Evolutionary conservation across 2,329 filamentous ascomycete species (phyloP).

Genomic region (Botrytis galanthina): DNA sequence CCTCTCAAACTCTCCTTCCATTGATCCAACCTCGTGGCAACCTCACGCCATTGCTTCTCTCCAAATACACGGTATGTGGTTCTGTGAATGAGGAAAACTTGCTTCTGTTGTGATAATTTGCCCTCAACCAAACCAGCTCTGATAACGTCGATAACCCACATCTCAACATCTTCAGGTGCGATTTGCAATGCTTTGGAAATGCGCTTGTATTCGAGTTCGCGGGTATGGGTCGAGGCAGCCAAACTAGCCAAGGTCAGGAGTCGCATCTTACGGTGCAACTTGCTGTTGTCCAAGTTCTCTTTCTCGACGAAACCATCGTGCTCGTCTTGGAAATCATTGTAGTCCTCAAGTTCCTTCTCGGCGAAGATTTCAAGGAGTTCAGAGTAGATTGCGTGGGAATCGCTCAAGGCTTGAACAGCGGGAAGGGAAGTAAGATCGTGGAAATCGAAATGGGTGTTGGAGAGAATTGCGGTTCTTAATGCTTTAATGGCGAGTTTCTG

Average conservation of each 20-base stretch:
- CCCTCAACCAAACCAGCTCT: conserved; percentile 93
- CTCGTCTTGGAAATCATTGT: conserved; percentile 91
- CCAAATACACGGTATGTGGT: conserved; percentile 96
- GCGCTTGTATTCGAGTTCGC: conserved; percentile 82
- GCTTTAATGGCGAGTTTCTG: conserved; percentile 63
- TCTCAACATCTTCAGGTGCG: conserved; percentile 80
- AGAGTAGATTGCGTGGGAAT: conserved; percentile 80
- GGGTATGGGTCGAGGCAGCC: conserved; percentile 76
- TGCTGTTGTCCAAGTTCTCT: conserved; percentile 67
- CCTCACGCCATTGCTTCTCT: conserved; percentile 97
- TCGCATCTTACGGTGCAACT: conserved; percentile 91
- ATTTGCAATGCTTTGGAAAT: conserved; percentile 86
- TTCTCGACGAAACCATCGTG: conserved; percentile 82
- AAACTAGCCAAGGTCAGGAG: conserved; percentile 89
- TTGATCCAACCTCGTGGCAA: conserved; percentile 84
- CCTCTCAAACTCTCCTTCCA: conserved; percentile 81
- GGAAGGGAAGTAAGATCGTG: conserved; percentile 68
- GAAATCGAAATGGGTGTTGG: conserved; percentile 69
- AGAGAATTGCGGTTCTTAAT: conserved; percentile 64
- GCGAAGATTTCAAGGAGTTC: conserved; percentile 95
- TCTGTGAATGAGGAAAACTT: conserved; percentile 92
- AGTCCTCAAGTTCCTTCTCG: conserved; percentile 90
- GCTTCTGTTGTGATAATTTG: conserved; percentile 88
- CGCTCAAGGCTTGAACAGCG: conserved; percentile 80
- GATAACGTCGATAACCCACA: conserved; percentile 99